Evolutionary conservation across 2,329 filamentous ascomycete species (phyloP).

Genomic region (Domatiomyces catenatus): DNA sequence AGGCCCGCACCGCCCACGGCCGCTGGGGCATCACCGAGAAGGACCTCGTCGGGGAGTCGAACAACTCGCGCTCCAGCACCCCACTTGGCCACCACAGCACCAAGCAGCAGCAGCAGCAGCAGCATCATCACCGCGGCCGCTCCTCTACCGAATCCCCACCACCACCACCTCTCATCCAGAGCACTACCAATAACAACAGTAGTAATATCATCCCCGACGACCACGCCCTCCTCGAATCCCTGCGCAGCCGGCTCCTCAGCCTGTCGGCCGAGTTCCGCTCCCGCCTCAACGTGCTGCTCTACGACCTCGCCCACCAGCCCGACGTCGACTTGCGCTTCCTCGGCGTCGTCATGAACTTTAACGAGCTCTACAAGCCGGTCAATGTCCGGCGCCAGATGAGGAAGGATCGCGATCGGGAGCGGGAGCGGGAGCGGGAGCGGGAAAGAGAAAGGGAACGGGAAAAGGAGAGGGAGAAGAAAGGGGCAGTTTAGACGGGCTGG

Average conservation of each 20-base stretch:
- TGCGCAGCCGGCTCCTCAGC: conserved; percentile 57
- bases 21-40: conserved; percentile 48
- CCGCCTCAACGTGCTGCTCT: conserved; percentile 64
- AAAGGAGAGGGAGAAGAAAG: background rate
- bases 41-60: conserved; percentile 27
- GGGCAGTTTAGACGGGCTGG: too few species aligned
- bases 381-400: conserved; percentile 41
- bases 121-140: conserved; percentile 3
- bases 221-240: conserved; percentile 55
- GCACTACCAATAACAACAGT: background rate
- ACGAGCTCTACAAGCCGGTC: conserved; percentile 79
- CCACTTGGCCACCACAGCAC: too few species aligned
- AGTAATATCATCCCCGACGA: conserved; percentile 18
- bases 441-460: background rate
- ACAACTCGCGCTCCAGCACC: conserved; percentile 17
- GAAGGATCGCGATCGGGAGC: conserved; percentile 16
- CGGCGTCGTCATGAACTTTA: conserved; percentile 97
- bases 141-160: conserved; percentile 11
- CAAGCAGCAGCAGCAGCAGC: background rate
- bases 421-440: background rate
- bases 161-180: conserved; percentile 2
- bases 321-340: conserved; percentile 93
- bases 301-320: conserved; percentile 81
- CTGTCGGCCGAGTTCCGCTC: conserved; percentile 63
- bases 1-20: conserved; percentile 49